phyloP scores from a whole-genome alignment of 2,329 filamentous ascomycete species.

The Coleophoma cylindrospora region DNA sequence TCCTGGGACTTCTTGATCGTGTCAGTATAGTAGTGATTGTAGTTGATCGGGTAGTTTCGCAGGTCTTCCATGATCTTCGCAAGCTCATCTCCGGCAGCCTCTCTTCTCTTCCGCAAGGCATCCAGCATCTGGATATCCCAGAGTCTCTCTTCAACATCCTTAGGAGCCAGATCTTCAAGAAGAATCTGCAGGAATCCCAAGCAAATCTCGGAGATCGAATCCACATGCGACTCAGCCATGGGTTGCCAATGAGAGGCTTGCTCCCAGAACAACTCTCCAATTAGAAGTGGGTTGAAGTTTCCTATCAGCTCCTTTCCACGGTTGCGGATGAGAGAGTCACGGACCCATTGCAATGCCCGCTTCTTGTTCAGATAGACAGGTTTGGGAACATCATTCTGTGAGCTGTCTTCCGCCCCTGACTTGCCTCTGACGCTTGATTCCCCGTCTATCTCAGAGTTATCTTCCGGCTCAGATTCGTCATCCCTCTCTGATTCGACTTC shows the following conservation, averaged over 20 bases:
- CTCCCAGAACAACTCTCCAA: slow-evolving; percentile 35
- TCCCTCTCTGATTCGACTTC: too few relatives aligned
- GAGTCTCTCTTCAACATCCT: slow-evolving; percentile 13
- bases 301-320: slow-evolving; percentile 31
- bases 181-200: slow-evolving; percentile 10
- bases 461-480: neutral
- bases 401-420: too few relatives aligned
- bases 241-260: slow-evolving; percentile 29
- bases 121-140: slow-evolving; percentile 12
- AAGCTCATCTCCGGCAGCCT: slow-evolving; percentile 21
- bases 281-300: slow-evolving; percentile 32
- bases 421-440: slow-evolving; percentile 5
- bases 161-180: slow-evolving; percentile 15
- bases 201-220: slow-evolving; percentile 5
- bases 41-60: slow-evolving; percentile 26
- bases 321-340: slow-evolving; percentile 12
- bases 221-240: slow-evolving; percentile 20
- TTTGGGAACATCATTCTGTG: too few relatives aligned
- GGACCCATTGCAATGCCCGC: slow-evolving; percentile 19
- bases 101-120: slow-evolving; percentile 9
- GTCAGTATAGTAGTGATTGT: slow-evolving; percentile 31
- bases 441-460: slow-evolving; percentile 12
- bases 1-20: slow-evolving; percentile 19
- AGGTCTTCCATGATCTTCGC: slow-evolving; percentile 22
- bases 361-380: slow-evolving; percentile 15